Evolutionary conservation across 2,329 filamentous ascomycete genomes (phyloP), one percentile per base, ranked within the genome.

Genomic region (Plectosphaerella cucumerina): DNA sequence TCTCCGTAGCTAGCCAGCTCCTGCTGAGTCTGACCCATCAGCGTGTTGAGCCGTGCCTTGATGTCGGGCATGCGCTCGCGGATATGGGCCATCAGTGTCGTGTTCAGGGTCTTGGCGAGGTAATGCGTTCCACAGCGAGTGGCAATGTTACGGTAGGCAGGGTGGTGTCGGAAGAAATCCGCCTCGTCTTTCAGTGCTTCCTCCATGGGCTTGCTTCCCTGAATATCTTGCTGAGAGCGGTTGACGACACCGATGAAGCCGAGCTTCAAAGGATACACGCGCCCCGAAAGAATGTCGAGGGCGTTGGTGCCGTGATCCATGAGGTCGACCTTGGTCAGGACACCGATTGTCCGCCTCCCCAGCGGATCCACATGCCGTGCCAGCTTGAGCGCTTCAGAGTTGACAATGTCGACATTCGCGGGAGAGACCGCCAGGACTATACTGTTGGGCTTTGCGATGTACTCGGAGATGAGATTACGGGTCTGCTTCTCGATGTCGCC

Each of bases 1-100:
- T 97, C 95, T 35, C 94, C 94, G 65, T 99, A 99, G 70, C 93
- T 96, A 42, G 94, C 94, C 51, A 99, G 80, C 69, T 99, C 94
- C 73, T 99, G 94, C 66, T 99, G 94, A 46, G 94, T 97, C 71
- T 99, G 94, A n/a, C 94, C 94, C 94, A 99, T 99, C 48, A 99
- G 76, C 1, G 94, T 99, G 70, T 99, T 99, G 55, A 99, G 79
- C 50, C 94, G 86, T 47, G 94, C 94, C 73, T 99, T 99, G 76
- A 99, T 99, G 68, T 99, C 94, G 26, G 94, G 94, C 61, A 99
- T 75, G 44, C 94, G 85, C 67, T 99, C 94, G 54, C 94, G 88
- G 65, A 99, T 99, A 65, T 99, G 94, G 20, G 85, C 74, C 94
- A 99, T 97, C 57, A 99, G 79, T 12, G 94, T 99, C 42, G 87